phyloP scores from a whole-genome alignment of 345 rosid genomes.

The Trapa bicornis region DNA sequence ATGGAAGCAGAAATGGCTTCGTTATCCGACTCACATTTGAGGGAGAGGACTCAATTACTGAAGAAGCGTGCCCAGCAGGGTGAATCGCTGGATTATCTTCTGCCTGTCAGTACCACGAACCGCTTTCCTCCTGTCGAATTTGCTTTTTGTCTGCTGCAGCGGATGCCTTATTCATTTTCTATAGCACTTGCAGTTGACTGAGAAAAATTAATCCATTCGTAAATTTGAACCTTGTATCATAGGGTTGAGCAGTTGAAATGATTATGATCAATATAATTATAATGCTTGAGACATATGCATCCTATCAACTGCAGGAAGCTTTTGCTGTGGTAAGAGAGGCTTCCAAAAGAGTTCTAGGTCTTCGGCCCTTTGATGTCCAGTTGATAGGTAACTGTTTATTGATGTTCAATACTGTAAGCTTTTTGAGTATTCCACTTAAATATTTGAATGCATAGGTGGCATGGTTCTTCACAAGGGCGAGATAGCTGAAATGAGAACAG shows the following conservation, averaged over 20 bases:
- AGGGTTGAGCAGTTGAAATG: background rate
- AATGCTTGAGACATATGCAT: background rate
- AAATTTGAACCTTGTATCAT: background rate
- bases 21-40: conserved; percentile 54
- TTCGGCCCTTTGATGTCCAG: conserved; percentile 87
- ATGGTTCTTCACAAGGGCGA: conserved; percentile 98
- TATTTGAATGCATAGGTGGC: conserved; percentile 45
- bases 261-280: background rate
- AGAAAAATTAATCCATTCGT: background rate
- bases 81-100: conserved; percentile 74
- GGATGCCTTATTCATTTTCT: background rate
- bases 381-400: conserved; percentile 44
- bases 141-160: background rate
- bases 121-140: background rate
- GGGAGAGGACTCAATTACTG: conserved; percentile 52
- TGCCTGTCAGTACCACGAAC: conserved; percentile 42
- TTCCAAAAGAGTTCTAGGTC: conserved; percentile 80
- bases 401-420: background rate
- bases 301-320: conserved; percentile 50
- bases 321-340: conserved; percentile 94
- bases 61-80: conserved; percentile 63
- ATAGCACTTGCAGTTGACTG: background rate
- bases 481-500: conserved; percentile 97
- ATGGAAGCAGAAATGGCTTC: conserved; percentile 50
- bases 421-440: background rate